Percentiles rank a stretch among this genome's conserved stretches.
These are phyloP conservation scores for Chlamydomonas schloesseri DNA, from an alignment of 139 green algal species.

Conservation along the genomic window DNA sequence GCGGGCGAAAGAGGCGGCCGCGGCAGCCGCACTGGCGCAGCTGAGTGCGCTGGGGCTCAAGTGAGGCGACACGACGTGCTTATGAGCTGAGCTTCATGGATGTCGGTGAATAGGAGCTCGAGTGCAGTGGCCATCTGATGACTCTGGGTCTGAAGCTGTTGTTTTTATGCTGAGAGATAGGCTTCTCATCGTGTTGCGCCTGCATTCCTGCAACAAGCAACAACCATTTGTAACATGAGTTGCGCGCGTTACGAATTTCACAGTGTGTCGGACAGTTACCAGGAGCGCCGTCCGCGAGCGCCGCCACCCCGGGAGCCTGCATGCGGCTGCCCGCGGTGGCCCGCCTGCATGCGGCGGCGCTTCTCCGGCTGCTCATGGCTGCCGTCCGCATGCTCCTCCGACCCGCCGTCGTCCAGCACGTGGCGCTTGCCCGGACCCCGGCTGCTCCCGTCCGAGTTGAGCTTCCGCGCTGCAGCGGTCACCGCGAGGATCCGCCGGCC, in stretches of 20 bases:
- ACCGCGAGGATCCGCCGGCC: slow-evolving; percentile 33
- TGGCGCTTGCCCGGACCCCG: background rate
- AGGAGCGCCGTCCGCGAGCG: background rate
- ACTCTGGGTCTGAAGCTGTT: too few relatives aligned
- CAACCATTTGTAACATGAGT: too few relatives aligned
- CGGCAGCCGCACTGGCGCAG: slow-evolving; percentile 26
- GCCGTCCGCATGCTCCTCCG: background rate
- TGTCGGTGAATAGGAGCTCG: too few relatives aligned
- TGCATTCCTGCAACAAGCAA: too few relatives aligned
- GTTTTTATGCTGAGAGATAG: too few relatives aligned
- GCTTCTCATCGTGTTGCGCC: too few relatives aligned
- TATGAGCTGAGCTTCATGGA: too few relatives aligned
- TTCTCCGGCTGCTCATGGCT: background rate
- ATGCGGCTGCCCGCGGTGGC: background rate
- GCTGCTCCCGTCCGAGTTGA: background rate
- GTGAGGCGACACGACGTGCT: background rate
- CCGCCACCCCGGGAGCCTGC: background rate
- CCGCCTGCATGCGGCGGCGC: slow-evolving; percentile 3
- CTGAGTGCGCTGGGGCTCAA: slow-evolving; percentile 34
- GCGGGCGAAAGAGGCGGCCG: slow-evolving; percentile 40
- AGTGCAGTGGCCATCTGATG: too few relatives aligned
- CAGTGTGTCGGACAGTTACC: too few relatives aligned
- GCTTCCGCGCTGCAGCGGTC: slow-evolving; percentile 10
- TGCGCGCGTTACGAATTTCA: too few relatives aligned
- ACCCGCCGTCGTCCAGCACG: background rate